phyloP scores from a whole-genome alignment of 495 filamentous ascomycete species.

The Pseudomonodictys pantanalensis region DNA sequence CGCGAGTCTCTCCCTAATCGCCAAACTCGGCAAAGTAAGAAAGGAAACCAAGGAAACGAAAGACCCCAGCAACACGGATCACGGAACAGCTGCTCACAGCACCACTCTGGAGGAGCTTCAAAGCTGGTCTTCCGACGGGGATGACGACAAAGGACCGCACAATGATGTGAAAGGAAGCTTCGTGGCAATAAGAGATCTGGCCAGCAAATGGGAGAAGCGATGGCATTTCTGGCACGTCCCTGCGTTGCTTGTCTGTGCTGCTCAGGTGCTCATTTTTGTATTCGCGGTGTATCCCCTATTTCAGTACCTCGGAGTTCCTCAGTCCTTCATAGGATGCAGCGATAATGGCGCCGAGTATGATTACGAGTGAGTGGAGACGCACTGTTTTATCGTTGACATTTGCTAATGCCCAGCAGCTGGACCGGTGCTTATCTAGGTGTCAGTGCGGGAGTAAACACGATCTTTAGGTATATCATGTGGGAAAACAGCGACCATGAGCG shows the following conservation, averaged over 20 bases:
- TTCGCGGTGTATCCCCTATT: slow-evolving; percentile 21
- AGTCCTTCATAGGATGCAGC: slow-evolving; percentile 17
- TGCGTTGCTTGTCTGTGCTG: slow-evolving; percentile 18
- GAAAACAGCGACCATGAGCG: slow-evolving; percentile 24
- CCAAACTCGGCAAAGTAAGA: slow-evolving; percentile 1
- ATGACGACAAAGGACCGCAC: too few relatives aligned
- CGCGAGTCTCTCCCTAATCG: slow-evolving; percentile 4
- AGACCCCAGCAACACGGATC: too few relatives aligned
- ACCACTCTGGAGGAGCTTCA: not conserved
- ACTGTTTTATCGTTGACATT: too few relatives aligned
- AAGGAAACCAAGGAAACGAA: not conserved
- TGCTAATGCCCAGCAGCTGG: too few relatives aligned
- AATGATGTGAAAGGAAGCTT: slow-evolving; percentile 6
- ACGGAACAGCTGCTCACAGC: not conserved
- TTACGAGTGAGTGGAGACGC: too few relatives aligned
- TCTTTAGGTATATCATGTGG: slow-evolving; percentile 19
- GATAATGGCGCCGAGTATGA: too few relatives aligned
- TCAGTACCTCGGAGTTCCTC: slow-evolving; percentile 4
- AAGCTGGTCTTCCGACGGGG: too few relatives aligned
- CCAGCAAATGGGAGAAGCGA: slow-evolving; percentile 6
- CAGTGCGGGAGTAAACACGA: slow-evolving; percentile 17
- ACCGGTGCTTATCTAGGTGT: slow-evolving; percentile 17
- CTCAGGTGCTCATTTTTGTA: slow-evolving; percentile 22
- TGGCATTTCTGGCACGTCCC: slow-evolving; percentile 29
- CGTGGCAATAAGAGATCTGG: not conserved